A percentile compares a stretch with the other conserved stretches of the same genome.
Conservation (phyloP, 495 filamentous ascomycete species). For the Podospora comata region DNA sequence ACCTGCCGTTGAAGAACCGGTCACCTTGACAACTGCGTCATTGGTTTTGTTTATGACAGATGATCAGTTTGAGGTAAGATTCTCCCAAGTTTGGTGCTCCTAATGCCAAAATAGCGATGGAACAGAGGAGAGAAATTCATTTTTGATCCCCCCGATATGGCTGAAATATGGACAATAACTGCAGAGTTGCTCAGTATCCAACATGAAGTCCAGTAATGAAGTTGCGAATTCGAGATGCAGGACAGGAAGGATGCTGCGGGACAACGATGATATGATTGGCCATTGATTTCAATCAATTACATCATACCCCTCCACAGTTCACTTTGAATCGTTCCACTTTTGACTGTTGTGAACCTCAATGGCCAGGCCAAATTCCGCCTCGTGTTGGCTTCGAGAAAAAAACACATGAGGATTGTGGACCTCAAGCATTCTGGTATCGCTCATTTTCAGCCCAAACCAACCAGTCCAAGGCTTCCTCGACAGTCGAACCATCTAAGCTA, state of each 20-base stretch:
- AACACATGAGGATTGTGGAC: not conserved
- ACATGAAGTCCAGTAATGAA: slow-evolving; percentile 6
- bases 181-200: not conserved
- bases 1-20: not conserved
- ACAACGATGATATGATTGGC: not conserved
- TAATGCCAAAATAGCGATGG: no score
- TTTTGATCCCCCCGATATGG: not conserved
- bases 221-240: slow-evolving; percentile 1
- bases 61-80: no score
- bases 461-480: not conserved
- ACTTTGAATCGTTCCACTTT: not conserved
- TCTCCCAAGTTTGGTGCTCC: no score
- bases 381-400: not conserved
- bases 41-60: not conserved
- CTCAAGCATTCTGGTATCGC: no score
- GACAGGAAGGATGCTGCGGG: not conserved
- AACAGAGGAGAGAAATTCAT: no score
- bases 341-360: slow-evolving; percentile 11
- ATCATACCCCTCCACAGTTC: slow-evolving; percentile 9
- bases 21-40: not conserved
- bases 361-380: not conserved
- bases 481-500: not conserved
- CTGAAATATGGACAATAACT: not conserved
- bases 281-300: not conserved
- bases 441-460: no score